Evolutionary conservation across 192 early-diverging fungal genomes (phyloP).

Genomic region (Lobosporangium transversale): DNA sequence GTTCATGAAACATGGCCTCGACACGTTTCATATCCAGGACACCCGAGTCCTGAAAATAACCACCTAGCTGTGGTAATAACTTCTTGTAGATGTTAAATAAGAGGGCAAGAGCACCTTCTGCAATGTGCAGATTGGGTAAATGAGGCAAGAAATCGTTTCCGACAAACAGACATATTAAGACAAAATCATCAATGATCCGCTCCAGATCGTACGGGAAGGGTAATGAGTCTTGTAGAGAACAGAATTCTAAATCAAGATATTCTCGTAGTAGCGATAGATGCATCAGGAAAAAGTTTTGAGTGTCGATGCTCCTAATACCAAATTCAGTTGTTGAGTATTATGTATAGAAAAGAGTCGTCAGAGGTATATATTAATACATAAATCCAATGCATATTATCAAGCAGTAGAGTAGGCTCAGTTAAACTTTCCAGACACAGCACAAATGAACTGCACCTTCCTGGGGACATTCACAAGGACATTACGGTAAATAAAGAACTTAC

Average conservation of each 20-base stretch:
- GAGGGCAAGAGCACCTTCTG: slow-evolving; percentile 84
- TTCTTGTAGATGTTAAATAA: slow-evolving; percentile 75
- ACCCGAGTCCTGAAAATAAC: slow-evolving; percentile 92
- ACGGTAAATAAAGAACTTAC: too few species aligned
- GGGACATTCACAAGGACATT: too few species aligned
- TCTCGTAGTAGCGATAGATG: slow-evolving; percentile 90
- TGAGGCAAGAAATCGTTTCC: slow-evolving; percentile 99
- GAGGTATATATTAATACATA: too few species aligned
- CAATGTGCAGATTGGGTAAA: slow-evolving; percentile 93
- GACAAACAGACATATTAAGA: slow-evolving; percentile 92
- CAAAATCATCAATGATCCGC: slow-evolving; percentile 95
- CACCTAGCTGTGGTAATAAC: slow-evolving; percentile 73
- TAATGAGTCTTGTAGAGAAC: slow-evolving; percentile 60
- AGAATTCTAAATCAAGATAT: slow-evolving; percentile 92
- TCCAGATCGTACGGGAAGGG: slow-evolving; percentile 85
- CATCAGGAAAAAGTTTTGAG: slow-evolving; percentile 77
- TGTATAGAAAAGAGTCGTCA: too few species aligned
- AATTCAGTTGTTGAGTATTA: not conserved
- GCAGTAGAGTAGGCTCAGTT: too few species aligned
- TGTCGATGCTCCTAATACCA: slow-evolving; percentile 60
- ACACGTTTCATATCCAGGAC: slow-evolving; percentile 66
- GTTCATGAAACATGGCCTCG: slow-evolving; percentile 69
- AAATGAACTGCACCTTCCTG: too few species aligned
- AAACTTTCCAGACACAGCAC: too few species aligned
- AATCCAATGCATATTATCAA: too few species aligned